Evolutionary conservation across 208 protist species (phyloP).

Genomic region (Wallacemonas sp.): DNA sequence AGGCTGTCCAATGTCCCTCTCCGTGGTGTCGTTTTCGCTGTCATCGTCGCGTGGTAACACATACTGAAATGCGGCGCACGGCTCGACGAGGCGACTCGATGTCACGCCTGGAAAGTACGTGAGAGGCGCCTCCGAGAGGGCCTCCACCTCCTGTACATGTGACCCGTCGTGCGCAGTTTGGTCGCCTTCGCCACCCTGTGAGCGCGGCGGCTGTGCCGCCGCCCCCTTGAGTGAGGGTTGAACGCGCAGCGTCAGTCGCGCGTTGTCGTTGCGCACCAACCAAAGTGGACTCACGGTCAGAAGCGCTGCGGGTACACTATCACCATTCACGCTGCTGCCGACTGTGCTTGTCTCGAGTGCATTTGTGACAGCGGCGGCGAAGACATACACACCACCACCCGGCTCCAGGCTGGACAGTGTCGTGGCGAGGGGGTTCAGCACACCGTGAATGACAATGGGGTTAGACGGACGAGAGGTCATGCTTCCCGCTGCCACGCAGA

Average conservation of each 20-base stretch:
- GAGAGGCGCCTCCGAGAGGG: slow-evolving; percentile 2
- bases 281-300: neutral
- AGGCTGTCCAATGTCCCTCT: neutral
- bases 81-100: neutral
- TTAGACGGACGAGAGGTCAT: neutral
- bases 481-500: neutral
- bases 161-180: slow-evolving; percentile 8
- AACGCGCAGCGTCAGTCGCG: slow-evolving; percentile 6
- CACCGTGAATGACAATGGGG: neutral
- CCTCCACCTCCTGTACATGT: slow-evolving; percentile 12
- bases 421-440: neutral
- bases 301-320: too few relatives aligned
- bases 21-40: too few relatives aligned
- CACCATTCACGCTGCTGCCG: too few relatives aligned
- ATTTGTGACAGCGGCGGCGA: neutral
- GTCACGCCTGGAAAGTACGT: neutral
- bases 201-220: too few relatives aligned
- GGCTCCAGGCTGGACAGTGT: neutral
- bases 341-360: neutral
- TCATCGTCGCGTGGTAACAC: neutral
- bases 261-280: slow-evolving; percentile 13
- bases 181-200: too few relatives aligned
- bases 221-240: neutral
- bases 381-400: neutral
- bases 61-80: slow-evolving; percentile 3